Percentiles rank a stretch among this genome's conserved stretches.
Conservation (phyloP, 31 red algal species). For the Porphyra umbilicalis region DNA sequence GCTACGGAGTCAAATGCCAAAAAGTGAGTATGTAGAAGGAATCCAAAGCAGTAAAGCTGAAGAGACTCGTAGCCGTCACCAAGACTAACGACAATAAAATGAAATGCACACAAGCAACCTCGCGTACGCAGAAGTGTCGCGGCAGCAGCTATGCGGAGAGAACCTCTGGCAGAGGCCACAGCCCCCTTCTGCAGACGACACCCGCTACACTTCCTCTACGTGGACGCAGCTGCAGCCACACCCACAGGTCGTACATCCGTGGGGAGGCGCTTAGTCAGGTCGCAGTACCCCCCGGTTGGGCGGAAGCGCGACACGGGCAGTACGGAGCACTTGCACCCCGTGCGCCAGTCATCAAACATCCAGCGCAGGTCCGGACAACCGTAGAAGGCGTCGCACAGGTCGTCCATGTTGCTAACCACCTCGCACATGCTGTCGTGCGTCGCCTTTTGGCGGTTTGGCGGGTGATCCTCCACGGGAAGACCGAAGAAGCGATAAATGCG, state of each 20-base stretch:
- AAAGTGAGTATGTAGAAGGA: too few species aligned
- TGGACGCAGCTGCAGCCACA: not conserved
- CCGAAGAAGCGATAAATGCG: slow-evolving; percentile 55
- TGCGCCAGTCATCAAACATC: not conserved
- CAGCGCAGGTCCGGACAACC: slow-evolving; percentile 16
- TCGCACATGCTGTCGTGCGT: slow-evolving; percentile 54
- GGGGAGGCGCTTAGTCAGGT: not conserved
- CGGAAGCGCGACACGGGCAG: not conserved
- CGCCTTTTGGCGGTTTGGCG: slow-evolving; percentile 45
- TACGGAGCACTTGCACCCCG: not conserved
- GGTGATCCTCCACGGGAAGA: slow-evolving; percentile 36
- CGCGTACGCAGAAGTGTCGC: too few species aligned
- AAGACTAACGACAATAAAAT: too few species aligned
- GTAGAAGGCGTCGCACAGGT: slow-evolving; percentile 46
- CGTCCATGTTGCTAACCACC: slow-evolving; percentile 54
- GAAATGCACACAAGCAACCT: too few species aligned
- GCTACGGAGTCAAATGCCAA: too few species aligned
- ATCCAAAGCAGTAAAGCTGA: too few species aligned
- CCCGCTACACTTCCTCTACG: too few species aligned
- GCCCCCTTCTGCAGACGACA: too few species aligned
- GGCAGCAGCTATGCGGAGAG: too few species aligned
- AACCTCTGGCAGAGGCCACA: too few species aligned
- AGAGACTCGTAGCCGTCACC: too few species aligned
- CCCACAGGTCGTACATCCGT: not conserved
- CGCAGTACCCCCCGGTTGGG: not conserved